phyloP scores from a whole-genome alignment of 83 land plant genomes.

The Thuja plicata region DNA sequence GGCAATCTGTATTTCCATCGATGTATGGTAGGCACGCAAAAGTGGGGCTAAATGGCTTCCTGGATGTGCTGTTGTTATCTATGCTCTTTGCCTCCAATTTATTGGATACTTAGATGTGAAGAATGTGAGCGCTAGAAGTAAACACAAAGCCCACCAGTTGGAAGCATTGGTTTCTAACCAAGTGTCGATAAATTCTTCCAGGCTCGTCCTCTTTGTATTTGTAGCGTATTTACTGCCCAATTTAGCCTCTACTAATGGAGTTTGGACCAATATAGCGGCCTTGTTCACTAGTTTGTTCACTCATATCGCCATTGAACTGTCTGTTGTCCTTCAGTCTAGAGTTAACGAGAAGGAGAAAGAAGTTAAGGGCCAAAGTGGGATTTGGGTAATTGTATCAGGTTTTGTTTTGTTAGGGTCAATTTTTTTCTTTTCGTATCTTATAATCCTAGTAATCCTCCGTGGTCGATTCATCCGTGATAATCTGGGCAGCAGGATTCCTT shows the following conservation, averaged over 20 bases:
- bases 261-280: neutral
- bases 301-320: neutral
- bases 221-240: neutral
- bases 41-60: neutral
- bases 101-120: neutral
- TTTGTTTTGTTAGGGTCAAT: neutral
- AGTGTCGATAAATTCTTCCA: neutral
- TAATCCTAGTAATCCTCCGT: fast-evolving
- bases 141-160: neutral
- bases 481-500: neutral
- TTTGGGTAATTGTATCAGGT: neutral
- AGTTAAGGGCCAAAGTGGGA: neutral
- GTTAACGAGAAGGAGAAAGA: no score
- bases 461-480: neutral
- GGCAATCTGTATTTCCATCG: neutral
- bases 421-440: fast-evolving
- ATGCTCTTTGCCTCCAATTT: neutral
- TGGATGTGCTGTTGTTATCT: neutral
- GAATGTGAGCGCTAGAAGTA: neutral
- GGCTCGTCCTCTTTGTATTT: neutral
- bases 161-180: no score
- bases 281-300: neutral
- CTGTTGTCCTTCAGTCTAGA: neutral
- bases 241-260: neutral
- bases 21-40: neutral